Evolutionary conservation across 768 basidiomycete species (phyloP).

Genomic region (Termitomyces sp.): DNA sequence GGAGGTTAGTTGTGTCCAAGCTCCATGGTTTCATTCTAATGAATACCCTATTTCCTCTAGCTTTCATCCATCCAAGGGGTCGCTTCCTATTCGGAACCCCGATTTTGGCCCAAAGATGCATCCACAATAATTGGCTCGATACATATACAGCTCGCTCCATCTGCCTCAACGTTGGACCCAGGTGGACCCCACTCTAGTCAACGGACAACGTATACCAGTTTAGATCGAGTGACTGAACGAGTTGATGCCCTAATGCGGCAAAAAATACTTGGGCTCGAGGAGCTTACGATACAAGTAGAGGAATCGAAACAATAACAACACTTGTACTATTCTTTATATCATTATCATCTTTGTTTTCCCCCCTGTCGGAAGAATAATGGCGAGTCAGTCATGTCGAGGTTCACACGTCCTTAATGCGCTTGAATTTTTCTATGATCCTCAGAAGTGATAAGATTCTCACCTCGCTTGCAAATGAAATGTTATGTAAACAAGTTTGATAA

Average conservation of each 20-base stretch:
- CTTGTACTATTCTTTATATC: slow-evolving; percentile 11
- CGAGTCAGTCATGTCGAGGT: not conserved
- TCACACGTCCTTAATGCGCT: not conserved
- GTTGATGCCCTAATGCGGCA: slow-evolving; percentile 70
- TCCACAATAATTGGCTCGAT: slow-evolving; percentile 84
- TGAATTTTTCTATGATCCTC: too few species aligned
- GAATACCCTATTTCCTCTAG: slow-evolving; percentile 34
- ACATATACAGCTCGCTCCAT: slow-evolving; percentile 78
- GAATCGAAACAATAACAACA: slow-evolving; percentile 16
- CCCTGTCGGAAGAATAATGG: not conserved
- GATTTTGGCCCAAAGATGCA: slow-evolving; percentile 97
- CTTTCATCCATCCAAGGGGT: slow-evolving; percentile 73
- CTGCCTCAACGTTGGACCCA: slow-evolving; percentile 51
- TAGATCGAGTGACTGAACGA: slow-evolving; percentile 69
- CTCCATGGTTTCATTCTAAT: not conserved
- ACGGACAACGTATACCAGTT: slow-evolving; percentile 46
- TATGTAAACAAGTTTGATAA: not conserved
- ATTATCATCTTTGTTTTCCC: not conserved
- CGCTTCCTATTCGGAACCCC: slow-evolving; percentile 69
- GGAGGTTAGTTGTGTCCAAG: slow-evolving; percentile 43
- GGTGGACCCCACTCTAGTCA: slow-evolving; percentile 43
- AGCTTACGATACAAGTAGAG: slow-evolving; percentile 89
- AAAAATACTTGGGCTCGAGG: slow-evolving; percentile 76
- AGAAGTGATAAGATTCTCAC: too few species aligned
- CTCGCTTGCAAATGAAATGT: too few species aligned